Evolutionary conservation across 495 filamentous ascomycete species (phyloP), one percentile per base, ranked within the genome.

Genomic region (Hyphodiscus hymeniophilus): DNA sequence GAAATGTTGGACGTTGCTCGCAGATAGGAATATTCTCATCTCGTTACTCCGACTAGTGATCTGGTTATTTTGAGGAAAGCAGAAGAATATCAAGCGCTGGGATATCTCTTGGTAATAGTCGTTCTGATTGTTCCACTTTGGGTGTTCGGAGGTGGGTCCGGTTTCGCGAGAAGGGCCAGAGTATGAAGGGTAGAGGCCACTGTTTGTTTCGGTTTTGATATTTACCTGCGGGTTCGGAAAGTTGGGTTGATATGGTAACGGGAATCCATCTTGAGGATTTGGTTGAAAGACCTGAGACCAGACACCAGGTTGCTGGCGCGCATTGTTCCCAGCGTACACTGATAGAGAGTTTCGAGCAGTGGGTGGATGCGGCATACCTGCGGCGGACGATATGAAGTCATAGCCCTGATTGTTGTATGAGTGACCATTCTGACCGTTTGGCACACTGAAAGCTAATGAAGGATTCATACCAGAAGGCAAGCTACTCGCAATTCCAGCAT

Each of bases 231-330:
- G 69, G 66, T 71, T 67, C 62, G 60, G 63, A 66, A 64, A 53
- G 65, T 72, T 72, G 57, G 38, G 71, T 64, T 75, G 76, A 62
- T 75, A 78, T 51, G 68, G 62, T 70, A 68, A 72, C 64, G 78
- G 74, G 65, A 76, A 80, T 59, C 72, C 67, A 63, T 80, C 68
- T 52, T 79, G 74, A 57, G 73, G 69, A 68, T 74, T 77, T 66
- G 79, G 67, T 71, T 83, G 81, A 72, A 83, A 86, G 74, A 85
- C 80, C 57, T 79, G 72, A 52, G 81, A 71, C 81, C 81, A 87
- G 64, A 85, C 81, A 67, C 79, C 61, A 55, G 61, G 56, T 50
- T 60, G 61, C 52, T 67, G 66, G 4, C 26, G 4, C 10, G 26
- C 26, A 10, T 28, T 28, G 26, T 28, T 28, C 10, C 26, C 26